Percentiles rank a stretch among this genome's conserved stretches.
Evolutionary conservation across 1,284 basidiomycete species (phyloP).

Genomic region (Microbotryomycetes sp.): DNA sequence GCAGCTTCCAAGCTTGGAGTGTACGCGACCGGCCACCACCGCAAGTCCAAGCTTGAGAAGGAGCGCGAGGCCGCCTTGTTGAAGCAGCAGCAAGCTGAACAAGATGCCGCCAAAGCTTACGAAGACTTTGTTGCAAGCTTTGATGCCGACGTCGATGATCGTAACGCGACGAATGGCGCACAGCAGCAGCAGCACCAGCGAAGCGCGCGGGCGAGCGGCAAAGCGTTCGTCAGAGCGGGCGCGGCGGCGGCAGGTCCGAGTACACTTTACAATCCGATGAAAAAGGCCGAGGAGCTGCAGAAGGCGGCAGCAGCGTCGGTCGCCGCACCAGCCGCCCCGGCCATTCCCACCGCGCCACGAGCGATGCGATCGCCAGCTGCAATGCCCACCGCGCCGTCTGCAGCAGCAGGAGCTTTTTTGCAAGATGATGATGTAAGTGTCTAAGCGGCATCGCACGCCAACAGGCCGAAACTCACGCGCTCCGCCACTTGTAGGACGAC

Average conservation of each 20-base stretch:
- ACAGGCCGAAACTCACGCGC: conserved; percentile 33
- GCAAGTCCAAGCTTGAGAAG: conserved; percentile 52
- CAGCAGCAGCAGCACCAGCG: not conserved
- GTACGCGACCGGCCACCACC: conserved; percentile 8
- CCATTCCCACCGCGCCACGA: conserved; percentile 5
- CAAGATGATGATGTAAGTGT: conserved; percentile 40
- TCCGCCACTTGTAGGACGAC: conserved; percentile 47
- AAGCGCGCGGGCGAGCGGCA: conserved; percentile 50
- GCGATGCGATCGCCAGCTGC: not conserved
- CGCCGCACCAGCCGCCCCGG: conserved; percentile 2
- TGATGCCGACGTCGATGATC: conserved; percentile 56
- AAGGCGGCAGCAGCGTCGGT: not conserved
- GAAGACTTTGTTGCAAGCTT: conserved; percentile 81
- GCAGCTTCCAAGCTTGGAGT: not conserved
- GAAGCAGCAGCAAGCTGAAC: conserved; percentile 23
- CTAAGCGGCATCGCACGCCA: conserved; percentile 27
- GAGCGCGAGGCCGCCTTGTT: conserved; percentile 63
- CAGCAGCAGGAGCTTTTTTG: conserved; percentile 49
- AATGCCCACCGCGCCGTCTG: conserved; percentile 23
- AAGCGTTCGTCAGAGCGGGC: conserved; percentile 66
- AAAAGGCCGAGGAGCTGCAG: conserved; percentile 1
- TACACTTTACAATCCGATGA: conserved; percentile 20
- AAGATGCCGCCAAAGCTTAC: conserved; percentile 49
- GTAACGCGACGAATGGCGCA: conserved; percentile 11
- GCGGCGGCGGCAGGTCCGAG: conserved; percentile 24